Evolutionary conservation across 2,329 filamentous ascomycete species (phyloP), one percentile per base, ranked within the genome.

Genomic region (Penicillium sp.): DNA sequence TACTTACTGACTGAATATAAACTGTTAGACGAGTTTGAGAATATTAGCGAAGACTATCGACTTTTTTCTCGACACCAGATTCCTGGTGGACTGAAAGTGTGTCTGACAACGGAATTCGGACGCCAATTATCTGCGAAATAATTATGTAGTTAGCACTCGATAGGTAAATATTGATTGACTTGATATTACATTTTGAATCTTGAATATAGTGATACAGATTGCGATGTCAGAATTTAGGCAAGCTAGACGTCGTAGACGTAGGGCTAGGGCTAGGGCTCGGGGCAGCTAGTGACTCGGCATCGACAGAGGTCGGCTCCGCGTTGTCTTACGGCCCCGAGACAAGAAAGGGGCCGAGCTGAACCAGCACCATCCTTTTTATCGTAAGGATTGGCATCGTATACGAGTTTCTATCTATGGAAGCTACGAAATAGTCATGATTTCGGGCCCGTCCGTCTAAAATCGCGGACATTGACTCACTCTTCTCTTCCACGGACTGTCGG

Each of bases 41-140:
- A 68, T 45, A 65, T 69, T 21, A 48, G 59, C 5, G 57, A 68
- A 9, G 53, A 62, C 26, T 69, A 70, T 23, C 56, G 57, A 26
- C 57, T 52, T 18, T 64, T 64, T 49, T 56, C 60, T 20, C 53
- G 61, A 16, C 68, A 70, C 48, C 57, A 67, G 47, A 58, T 69
- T 12, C 66, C 68, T 1, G 68, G 68, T 2, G 64, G 65, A 11
- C 38, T 71, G 21, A 69, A 71, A 48, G 65, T 68, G 21, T 64
- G 61, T 54, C 49, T 70, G 24, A 60, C 63, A 30, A 71, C 67
- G 5, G 61, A 60, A 14, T 68, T 60, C 60, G 67, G 67, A 23
- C 65, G 66, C 30, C 40, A 53, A 48, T 52, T 48, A 40, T 30
- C 43, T 11, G 23, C 30, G 14, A 28, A 53, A 30, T 55, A 55